These are phyloP conservation scores for Amaranthus cruentus DNA, from an alignment of 148 eudicot species.

Conservation along the genomic window DNA sequence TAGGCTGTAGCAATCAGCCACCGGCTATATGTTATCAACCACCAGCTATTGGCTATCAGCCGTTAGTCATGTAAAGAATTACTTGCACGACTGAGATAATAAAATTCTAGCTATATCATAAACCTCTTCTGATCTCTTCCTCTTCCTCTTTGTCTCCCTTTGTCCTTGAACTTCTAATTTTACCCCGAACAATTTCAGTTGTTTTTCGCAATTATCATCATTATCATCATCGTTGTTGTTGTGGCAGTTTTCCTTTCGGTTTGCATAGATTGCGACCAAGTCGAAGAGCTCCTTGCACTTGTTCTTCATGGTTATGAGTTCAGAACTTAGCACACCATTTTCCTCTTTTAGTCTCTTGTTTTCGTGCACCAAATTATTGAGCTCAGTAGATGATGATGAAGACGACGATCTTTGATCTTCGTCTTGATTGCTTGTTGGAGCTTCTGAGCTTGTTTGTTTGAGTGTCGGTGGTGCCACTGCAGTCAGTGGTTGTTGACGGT, in stretches of 20 bases:
- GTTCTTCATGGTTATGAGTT: slow-evolving; percentile 57
- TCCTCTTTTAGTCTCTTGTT: slow-evolving; percentile 65
- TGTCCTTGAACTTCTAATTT: slow-evolving; percentile 49
- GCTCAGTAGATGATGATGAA: slow-evolving; percentile 56
- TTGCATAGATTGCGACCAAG: slow-evolving; percentile 41
- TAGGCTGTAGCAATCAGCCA: too few relatives aligned
- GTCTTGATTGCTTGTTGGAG: slow-evolving; percentile 16
- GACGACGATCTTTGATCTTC: slow-evolving; percentile 71
- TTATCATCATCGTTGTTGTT: slow-evolving; percentile 10
- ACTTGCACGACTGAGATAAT: slow-evolving; percentile 56
- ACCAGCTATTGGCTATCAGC: too few relatives aligned
- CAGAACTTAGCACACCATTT: slow-evolving; percentile 54
- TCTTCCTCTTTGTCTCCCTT: slow-evolving; percentile 43
- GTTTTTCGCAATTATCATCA: slow-evolving; percentile 15
- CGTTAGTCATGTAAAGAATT: not conserved
- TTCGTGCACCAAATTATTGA: slow-evolving; percentile 53
- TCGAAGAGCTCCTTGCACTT: slow-evolving; percentile 70
- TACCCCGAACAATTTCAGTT: slow-evolving; percentile 75
- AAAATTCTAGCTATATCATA: slow-evolving; percentile 31
- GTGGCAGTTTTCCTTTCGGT: not conserved
- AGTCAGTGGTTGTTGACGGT: slow-evolving; percentile 22
- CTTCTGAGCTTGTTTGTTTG: slow-evolving; percentile 10
- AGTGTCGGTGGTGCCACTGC: not conserved
- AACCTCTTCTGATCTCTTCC: slow-evolving; percentile 39
- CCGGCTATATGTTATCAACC: too few relatives aligned